phyloP scores from a whole-genome alignment of 805 yeast genomes.

The Wickerhamiella nectarea region DNA sequence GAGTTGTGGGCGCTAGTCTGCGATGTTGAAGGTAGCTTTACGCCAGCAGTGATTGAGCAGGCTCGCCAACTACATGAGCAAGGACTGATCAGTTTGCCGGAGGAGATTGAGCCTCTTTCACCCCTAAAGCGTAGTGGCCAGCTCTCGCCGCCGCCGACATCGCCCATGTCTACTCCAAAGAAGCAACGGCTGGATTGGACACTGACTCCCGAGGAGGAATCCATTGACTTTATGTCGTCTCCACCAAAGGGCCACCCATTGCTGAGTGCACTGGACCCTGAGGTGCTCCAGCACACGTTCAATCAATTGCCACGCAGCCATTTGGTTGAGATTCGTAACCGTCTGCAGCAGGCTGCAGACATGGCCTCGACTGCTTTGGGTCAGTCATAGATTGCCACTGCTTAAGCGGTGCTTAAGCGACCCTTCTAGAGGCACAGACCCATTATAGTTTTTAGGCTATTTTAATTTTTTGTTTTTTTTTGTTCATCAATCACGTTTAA shows the following conservation, averaged over 20 bases:
- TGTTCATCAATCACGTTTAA: too few species aligned
- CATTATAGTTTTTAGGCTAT: too few species aligned
- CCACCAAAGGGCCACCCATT: neutral
- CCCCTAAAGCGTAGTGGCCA: neutral
- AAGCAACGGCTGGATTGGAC: neutral
- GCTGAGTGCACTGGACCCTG: neutral
- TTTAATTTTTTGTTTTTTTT: too few species aligned
- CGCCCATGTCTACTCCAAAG: neutral
- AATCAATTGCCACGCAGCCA: neutral
- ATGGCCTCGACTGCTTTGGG: neutral
- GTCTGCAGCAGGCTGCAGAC: slow-evolving; percentile 1
- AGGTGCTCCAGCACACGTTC: neutral
- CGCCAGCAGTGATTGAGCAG: neutral
- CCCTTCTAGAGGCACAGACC: too few species aligned
- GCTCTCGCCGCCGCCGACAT: neutral
- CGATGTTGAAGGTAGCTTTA: neutral
- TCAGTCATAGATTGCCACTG: neutral
- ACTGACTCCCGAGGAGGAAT: neutral
- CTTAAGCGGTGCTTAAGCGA: neutral
- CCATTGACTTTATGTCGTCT: neutral
- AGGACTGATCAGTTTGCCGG: neutral
- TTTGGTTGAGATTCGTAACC: neutral
- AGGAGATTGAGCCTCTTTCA: neutral
- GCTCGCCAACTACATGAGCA: neutral
- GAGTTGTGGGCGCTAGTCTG: neutral